phyloP scores from a whole-genome alignment of 768 basidiomycete species.

The Mycena rosella region DNA sequence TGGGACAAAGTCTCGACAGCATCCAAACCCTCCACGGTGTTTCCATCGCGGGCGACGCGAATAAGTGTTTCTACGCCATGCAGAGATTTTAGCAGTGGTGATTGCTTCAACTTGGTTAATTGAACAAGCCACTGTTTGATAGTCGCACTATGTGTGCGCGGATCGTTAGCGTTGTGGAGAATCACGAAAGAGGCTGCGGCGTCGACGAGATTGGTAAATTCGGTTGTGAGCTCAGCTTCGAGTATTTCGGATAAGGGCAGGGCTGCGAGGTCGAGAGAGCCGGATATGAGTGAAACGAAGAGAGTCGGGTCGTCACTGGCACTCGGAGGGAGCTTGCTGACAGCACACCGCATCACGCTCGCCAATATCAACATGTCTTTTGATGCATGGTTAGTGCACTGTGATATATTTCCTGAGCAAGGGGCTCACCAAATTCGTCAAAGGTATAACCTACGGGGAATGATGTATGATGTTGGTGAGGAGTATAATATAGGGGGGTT shows the following conservation, averaged over 20 bases:
- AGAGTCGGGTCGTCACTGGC: neutral
- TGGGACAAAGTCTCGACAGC: neutral
- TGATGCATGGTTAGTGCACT: too few relatives aligned
- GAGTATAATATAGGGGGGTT: too few relatives aligned
- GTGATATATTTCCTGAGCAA: too few relatives aligned
- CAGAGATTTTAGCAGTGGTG: neutral
- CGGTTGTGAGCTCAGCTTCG: neutral
- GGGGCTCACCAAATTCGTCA: too few relatives aligned
- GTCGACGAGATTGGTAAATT: neutral
- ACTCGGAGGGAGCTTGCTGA: neutral
- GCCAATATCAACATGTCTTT: neutral
- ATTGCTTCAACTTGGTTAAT: neutral
- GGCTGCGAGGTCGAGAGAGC: neutral
- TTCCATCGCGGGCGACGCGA: neutral
- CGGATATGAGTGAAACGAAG: conserved; percentile 5
- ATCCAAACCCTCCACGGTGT: neutral
- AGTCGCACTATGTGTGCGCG: neutral
- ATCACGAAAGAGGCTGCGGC: neutral
- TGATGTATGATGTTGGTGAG: too few relatives aligned
- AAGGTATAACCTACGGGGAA: too few relatives aligned
- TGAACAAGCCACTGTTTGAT: neutral
- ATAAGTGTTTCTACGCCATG: neutral
- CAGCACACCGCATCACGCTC: conserved; percentile 3
- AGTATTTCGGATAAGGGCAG: neutral
- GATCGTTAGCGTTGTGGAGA: neutral